Base-by-base conservation (phyloP, 2,329 filamentous ascomycete species). In the Ilyonectria sp. region DNA sequence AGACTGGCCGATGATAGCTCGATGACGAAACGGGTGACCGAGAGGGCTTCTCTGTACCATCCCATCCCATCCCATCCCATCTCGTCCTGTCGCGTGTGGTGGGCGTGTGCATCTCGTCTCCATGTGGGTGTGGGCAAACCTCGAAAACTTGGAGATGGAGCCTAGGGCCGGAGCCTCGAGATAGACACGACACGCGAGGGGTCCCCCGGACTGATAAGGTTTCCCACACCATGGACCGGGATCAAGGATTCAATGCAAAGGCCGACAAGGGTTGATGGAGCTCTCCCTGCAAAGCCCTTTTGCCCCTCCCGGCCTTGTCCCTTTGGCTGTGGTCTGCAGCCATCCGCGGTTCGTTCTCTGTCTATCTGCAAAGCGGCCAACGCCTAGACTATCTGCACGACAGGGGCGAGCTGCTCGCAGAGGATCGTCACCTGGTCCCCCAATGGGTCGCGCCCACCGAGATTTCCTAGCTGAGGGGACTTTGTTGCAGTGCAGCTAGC, bases 181-280 rank as follows among this genome's bases (percentile, higher is more conserved):
- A 43, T 43, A 43, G 6, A n/a, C 40, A 15, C 6, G 40, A 62
- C 58, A 53, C 11, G 23, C 47, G 33, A 60, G 47, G 55, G 43
- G 21, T 31, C 33, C 53, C 60, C 63, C 62, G 54, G 56, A 50
- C 57, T 65, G 63, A 65, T 65, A 65, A 65, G 63, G 21, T 60
- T 55, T 53, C 47, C 35, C 50, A 44, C 37, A 40, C 35, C 49
- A 10, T 26, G 21, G 31, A 29, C 11, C 17, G 19, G 44, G 56
- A n/a, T 44, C 21, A 21, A 19, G 43, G 56, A 40, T 33, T 4
- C 26, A 26, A 26, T 26, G 26, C 21, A 21, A 19, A n/a, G 10
- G 26, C 19, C 7, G 13, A 29, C 17, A n/a, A 35, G 31, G 31
- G 31, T 33, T 26, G 26, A 11, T 11, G 31, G 11, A 33, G 31